Percentiles rank a stretch among this genome's conserved stretches.
phyloP scores from a whole-genome alignment of 2,329 filamentous ascomycete genomes.

The Hypoxylon sp. region DNA sequence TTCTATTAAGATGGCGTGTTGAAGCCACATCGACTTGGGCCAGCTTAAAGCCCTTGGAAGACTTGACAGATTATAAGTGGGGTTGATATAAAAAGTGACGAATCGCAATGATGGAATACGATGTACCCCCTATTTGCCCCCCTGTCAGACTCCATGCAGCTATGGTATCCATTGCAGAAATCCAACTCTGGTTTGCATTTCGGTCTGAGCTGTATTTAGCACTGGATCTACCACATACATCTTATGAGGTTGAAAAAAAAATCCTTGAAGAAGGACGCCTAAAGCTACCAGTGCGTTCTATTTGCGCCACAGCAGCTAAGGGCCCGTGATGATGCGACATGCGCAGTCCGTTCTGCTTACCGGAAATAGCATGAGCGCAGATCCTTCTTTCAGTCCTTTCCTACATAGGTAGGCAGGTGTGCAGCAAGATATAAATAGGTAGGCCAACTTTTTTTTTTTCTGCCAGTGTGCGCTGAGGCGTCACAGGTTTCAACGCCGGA shows the following conservation, averaged over 20 bases:
- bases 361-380: slow-evolving; percentile 44
- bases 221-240: slow-evolving; percentile 20
- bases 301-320: slow-evolving; percentile 36
- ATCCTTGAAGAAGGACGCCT: slow-evolving; percentile 27
- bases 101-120: slow-evolving; percentile 33
- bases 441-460: slow-evolving; percentile 10
- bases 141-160: slow-evolving; percentile 36
- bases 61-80: slow-evolving; percentile 34
- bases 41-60: slow-evolving; percentile 10
- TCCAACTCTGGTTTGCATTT: slow-evolving; percentile 30
- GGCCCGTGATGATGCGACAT: slow-evolving; percentile 32
- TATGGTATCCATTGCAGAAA: slow-evolving; percentile 34
- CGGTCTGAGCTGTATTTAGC: slow-evolving; percentile 42
- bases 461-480: slow-evolving; percentile 35
- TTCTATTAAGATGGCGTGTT: slow-evolving; percentile 24
- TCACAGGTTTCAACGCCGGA: slow-evolving; percentile 42
- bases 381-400: slow-evolving; percentile 37
- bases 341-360: slow-evolving; percentile 24
- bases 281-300: slow-evolving; percentile 29
- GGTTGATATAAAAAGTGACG: slow-evolving; percentile 30
- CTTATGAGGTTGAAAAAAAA: slow-evolving; percentile 16
- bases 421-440: slow-evolving; percentile 45
- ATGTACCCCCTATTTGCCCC: slow-evolving; percentile 20
- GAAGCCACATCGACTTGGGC: slow-evolving; percentile 19
- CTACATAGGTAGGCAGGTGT: slow-evolving; percentile 40